phyloP scores from a whole-genome alignment of 202 grass and related monocot genomes.

The Bolboschoenoplectus hybrid region DNA sequence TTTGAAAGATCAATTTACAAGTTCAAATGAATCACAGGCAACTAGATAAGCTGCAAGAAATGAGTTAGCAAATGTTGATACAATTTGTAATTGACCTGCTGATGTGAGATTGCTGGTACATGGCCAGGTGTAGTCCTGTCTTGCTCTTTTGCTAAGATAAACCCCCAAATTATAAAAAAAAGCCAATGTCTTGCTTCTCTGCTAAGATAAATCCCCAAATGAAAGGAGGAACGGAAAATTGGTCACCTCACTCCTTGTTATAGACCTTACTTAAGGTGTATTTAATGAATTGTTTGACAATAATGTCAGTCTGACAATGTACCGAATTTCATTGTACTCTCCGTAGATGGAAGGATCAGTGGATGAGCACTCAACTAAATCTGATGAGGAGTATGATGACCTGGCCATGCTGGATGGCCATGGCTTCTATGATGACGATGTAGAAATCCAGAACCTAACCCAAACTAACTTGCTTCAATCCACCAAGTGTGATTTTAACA shows the following conservation, averaged over 20 bases:
- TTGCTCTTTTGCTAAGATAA: neutral
- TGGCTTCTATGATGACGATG: constrained; percentile 1
- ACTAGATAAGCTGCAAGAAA: neutral
- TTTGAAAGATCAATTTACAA: neutral
- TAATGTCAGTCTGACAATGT: neutral
- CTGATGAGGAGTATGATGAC: constrained; percentile 90
- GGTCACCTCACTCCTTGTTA: neutral
- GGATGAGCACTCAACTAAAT: constrained; percentile 81
- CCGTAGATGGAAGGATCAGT: constrained; percentile 87
- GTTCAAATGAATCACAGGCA: neutral
- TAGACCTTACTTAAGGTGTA: neutral
- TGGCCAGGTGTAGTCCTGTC: neutral
- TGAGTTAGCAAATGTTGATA: neutral
- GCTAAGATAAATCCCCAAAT: neutral
- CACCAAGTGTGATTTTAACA: constrained; percentile 39
- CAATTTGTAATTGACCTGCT: neutral
- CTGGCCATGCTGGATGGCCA: constrained; percentile 69
- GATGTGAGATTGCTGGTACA: neutral
- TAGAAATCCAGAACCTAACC: constrained; percentile 17
- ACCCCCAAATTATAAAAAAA: neutral
- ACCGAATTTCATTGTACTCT: neutral
- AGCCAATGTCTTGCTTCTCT: neutral
- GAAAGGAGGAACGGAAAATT: neutral
- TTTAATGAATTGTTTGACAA: neutral
- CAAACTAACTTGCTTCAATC: constrained; percentile 24